phyloP scores from a whole-genome alignment of 2,329 filamentous ascomycete genomes.

The Xylariaceae sp. region DNA sequence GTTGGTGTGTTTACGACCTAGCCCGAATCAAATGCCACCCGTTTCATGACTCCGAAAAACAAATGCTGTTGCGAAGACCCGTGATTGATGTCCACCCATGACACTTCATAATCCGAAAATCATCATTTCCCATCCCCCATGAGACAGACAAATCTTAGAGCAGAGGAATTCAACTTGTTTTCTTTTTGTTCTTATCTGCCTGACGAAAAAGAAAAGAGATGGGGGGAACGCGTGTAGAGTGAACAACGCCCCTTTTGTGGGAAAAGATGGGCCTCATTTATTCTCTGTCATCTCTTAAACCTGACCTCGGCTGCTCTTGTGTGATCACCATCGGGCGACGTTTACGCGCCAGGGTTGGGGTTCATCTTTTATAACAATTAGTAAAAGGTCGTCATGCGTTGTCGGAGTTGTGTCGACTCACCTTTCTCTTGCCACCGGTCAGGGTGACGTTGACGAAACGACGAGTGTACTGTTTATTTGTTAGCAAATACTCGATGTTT shows the following conservation, averaged over 20 bases:
- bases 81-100: conserved; percentile 17
- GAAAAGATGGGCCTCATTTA: conserved; percentile 21
- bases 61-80: conserved; percentile 21
- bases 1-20: conserved; percentile 23
- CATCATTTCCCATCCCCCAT: conserved; percentile 20
- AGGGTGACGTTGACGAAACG: conserved; percentile 98
- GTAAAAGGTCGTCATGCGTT: not conserved
- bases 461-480: conserved; percentile 64
- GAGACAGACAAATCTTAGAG: conserved; percentile 18
- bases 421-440: conserved; percentile 98
- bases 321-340: conserved; percentile 18
- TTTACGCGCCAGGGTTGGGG: conserved; percentile 39
- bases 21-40: conserved; percentile 27
- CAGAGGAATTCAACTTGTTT: no score
- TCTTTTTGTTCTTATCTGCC: conserved; percentile 19
- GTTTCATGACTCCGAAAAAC: conserved; percentile 28
- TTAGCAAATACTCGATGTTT: not conserved
- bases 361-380: conserved; percentile 35
- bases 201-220: conserved; percentile 24
- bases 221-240: conserved; percentile 24
- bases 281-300: conserved; percentile 26
- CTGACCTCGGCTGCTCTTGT: conserved; percentile 28
- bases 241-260: not conserved
- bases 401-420: conserved; percentile 38
- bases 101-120: conserved; percentile 22